Conservation (phyloP, 306 rosid genomes). For the Luffa aegyptiaca region DNA sequence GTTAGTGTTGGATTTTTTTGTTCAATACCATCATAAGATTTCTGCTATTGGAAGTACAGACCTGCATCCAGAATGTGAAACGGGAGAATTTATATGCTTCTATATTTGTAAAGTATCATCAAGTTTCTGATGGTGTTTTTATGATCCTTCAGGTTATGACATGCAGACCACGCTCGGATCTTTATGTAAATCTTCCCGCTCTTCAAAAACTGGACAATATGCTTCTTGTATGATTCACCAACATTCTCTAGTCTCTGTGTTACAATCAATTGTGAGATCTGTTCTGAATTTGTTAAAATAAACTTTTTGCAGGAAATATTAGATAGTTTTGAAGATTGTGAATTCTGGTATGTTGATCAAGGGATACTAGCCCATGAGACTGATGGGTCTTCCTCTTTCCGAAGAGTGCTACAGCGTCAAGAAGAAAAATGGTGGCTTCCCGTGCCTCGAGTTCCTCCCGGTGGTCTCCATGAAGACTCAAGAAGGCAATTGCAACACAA, state of each 20-base stretch:
- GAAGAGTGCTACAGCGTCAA: constrained; percentile 66
- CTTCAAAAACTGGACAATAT: constrained; percentile 86
- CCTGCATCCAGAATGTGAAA: neutral
- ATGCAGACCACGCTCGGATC: constrained; percentile 84
- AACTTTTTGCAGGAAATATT: constrained; percentile 58
- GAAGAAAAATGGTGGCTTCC: constrained; percentile 99
- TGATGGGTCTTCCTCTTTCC: constrained; percentile 59
- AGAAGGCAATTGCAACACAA: constrained; percentile 82
- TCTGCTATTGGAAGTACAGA: neutral
- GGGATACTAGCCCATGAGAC: constrained; percentile 66
- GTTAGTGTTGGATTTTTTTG: constrained; percentile 5
- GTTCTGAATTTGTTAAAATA: constrained; percentile 13
- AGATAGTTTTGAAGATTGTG: constrained; percentile 55
- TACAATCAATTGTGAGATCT: constrained; percentile 3
- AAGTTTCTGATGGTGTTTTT: neutral
- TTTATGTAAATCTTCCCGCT: constrained; percentile 89
- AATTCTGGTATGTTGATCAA: constrained; percentile 94
- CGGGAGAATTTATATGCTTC: neutral
- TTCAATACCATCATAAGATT: neutral
- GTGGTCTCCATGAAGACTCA: constrained; percentile 59
- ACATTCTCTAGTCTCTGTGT: constrained; percentile 5
- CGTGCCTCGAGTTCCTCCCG: constrained; percentile 79
- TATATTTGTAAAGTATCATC: neutral
- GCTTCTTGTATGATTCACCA: constrained; percentile 77
- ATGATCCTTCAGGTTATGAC: constrained; percentile 62